Percentiles rank a stretch among this genome's conserved stretches.
These are phyloP conservation scores for Olyra latifolia DNA, from an alignment of 176 grass and related monocot genomes.

Conservation along the genomic window DNA sequence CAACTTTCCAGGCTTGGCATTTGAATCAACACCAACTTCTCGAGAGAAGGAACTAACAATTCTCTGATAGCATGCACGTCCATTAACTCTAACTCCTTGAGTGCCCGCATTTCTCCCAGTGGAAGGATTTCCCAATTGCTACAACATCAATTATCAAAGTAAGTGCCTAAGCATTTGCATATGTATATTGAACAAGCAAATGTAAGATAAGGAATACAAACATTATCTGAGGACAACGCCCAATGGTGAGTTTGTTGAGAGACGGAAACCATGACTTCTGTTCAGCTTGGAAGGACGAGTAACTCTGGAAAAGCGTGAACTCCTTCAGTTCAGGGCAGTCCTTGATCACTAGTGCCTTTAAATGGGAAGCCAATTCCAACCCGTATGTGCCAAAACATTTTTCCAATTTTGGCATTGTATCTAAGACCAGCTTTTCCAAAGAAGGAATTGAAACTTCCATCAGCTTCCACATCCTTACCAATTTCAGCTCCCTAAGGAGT, in stretches of 20 bases:
- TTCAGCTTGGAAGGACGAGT: not conserved
- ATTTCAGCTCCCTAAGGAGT: slow-evolving; percentile 14
- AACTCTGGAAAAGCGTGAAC: not conserved
- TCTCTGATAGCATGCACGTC: not conserved
- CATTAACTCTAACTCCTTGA: slow-evolving; percentile 28
- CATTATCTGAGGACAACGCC: slow-evolving; percentile 12
- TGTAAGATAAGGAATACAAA: not conserved
- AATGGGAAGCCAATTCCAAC: slow-evolving; percentile 7
- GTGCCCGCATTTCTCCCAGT: not conserved
- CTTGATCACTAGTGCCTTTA: slow-evolving; percentile 17
- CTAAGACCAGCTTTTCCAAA: slow-evolving; percentile 39
- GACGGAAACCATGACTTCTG: slow-evolving; percentile 19
- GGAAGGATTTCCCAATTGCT: not conserved
- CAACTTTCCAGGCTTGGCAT: slow-evolving; percentile 29
- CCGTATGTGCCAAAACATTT: slow-evolving; percentile 15
- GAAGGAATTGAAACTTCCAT: slow-evolving; percentile 30
- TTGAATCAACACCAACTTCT: slow-evolving; percentile 22
- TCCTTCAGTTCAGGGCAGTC: slow-evolving; percentile 11
- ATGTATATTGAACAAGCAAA: not conserved
- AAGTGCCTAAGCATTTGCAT: not conserved
- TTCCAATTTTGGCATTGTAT: slow-evolving; percentile 24
- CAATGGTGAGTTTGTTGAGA: slow-evolving; percentile 27
- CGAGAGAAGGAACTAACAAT: not conserved
- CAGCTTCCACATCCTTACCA: slow-evolving; percentile 25
- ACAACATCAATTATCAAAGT: not conserved